Evolutionary conservation across 768 basidiomycete genomes (phyloP).

Genomic region (Leccinum boreale): DNA sequence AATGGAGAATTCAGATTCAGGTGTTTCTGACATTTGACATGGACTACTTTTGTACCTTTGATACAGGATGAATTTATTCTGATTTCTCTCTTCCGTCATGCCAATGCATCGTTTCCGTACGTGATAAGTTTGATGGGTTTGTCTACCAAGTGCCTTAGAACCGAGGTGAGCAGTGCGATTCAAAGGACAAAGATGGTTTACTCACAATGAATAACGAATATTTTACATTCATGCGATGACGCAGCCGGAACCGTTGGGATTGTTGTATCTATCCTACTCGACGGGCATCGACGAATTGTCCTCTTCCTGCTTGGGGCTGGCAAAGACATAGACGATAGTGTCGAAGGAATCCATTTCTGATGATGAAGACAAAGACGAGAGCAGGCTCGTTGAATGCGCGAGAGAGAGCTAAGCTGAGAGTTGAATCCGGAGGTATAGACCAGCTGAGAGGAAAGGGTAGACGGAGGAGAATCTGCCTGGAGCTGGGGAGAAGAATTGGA

Average conservation of each 20-base stretch:
- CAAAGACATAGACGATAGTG: conserved; percentile 14
- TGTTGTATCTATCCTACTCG: conserved; percentile 2
- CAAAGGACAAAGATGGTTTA: too few species aligned
- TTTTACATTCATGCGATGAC: conserved; percentile 17
- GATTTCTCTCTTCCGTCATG: too few species aligned
- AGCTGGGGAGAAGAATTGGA: conserved; percentile 1
- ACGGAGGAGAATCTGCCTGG: conserved; percentile 1
- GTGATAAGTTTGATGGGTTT: too few species aligned
- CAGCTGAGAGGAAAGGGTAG: not conserved
- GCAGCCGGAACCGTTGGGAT: conserved; percentile 4
- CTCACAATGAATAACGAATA: too few species aligned
- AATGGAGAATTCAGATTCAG: too few species aligned
- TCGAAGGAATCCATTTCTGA: conserved; percentile 23
- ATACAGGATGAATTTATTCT: too few species aligned
- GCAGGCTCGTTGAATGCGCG: not conserved
- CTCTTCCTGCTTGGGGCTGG: conserved; percentile 4
- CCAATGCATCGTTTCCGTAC: too few species aligned
- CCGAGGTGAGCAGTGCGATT: too few species aligned
- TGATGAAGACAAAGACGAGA: not conserved
- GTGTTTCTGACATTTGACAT: too few species aligned
- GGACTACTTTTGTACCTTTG: too few species aligned
- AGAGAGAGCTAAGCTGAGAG: not conserved
- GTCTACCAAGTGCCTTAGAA: too few species aligned
- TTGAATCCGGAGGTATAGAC: not conserved
- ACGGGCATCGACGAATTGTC: conserved; percentile 11